These are phyloP conservation scores for Ophiostoma tasmaniense DNA, from an alignment of 2,329 filamentous ascomycete genomes.

Conservation along the genomic window DNA sequence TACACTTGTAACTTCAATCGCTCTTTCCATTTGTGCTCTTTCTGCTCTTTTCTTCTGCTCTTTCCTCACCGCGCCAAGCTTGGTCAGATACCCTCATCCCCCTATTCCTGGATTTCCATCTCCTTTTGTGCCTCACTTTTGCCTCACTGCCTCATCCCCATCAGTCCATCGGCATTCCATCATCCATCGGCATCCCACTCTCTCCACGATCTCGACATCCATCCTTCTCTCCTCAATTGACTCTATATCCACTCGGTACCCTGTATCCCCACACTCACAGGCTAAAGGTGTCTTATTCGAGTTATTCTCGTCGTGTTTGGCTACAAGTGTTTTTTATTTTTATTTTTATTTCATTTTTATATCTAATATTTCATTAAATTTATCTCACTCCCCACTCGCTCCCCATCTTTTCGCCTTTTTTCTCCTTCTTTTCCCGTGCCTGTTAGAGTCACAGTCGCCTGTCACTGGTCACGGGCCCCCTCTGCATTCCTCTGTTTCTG, in stretches of 20 bases:
- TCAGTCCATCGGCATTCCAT: not conserved
- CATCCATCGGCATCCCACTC: not conserved
- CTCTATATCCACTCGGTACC: slow-evolving; percentile 3
- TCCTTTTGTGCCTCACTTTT: not conserved
- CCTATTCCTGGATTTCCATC: not conserved
- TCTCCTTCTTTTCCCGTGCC: slow-evolving; percentile 8
- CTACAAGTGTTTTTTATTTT: not conserved
- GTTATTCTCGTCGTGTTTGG: not conserved
- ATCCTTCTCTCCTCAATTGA: not conserved
- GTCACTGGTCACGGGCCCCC: not conserved
- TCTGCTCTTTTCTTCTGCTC: not conserved
- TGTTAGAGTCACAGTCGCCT: slow-evolving; percentile 1
- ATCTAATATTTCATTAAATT: not conserved
- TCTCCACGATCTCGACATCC: not conserved
- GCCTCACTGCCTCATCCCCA: not conserved
- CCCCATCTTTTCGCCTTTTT: slow-evolving; percentile 7
- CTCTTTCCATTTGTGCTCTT: not conserved
- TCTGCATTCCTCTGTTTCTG: not conserved
- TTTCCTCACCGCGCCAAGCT: not conserved
- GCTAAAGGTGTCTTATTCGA: not conserved
- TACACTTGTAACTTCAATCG: not conserved
- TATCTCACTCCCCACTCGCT: not conserved
- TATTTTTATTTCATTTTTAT: not conserved
- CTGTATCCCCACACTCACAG: slow-evolving; percentile 7
- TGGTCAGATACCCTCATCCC: not conserved